phyloP scores from a whole-genome alignment of 495 filamentous ascomycete genomes.

The Endocarpon pusillum region DNA sequence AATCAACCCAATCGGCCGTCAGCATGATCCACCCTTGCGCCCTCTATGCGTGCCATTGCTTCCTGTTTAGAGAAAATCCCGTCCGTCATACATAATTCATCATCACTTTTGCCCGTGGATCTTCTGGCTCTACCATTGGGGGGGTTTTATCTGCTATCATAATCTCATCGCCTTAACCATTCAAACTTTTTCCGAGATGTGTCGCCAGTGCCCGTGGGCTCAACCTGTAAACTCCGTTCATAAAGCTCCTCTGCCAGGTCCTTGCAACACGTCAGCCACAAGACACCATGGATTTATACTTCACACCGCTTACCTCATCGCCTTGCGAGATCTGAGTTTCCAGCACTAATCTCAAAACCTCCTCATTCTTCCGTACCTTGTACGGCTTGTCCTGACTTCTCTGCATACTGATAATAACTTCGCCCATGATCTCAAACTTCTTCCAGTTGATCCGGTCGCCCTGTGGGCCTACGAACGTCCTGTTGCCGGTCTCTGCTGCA shows the following conservation, averaged over 20 bases:
- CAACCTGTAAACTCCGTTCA: slow-evolving; percentile 12
- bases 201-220: too few species aligned
- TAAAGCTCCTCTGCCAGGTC: slow-evolving; percentile 9
- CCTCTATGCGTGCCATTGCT: too few species aligned
- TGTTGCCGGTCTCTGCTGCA: slow-evolving; percentile 79
- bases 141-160: too few species aligned
- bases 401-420: slow-evolving; percentile 78
- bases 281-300: background rate
- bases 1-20: too few species aligned
- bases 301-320: slow-evolving; percentile 37
- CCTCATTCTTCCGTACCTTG: slow-evolving; percentile 44
- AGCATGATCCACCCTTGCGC: too few species aligned
- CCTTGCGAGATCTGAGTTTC: slow-evolving; percentile 39
- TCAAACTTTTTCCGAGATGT: too few species aligned
- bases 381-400: slow-evolving; percentile 79
- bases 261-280: background rate
- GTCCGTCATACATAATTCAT: too few species aligned
- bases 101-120: too few species aligned
- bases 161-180: too few species aligned
- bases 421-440: slow-evolving; percentile 93
- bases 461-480: slow-evolving; percentile 60
- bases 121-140: too few species aligned
- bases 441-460: slow-evolving; percentile 86
- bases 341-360: slow-evolving; percentile 51
- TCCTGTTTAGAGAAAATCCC: too few species aligned